phyloP scores from a whole-genome alignment of 108 stramenopile genomes.

The Fragilaria crotonensis region DNA sequence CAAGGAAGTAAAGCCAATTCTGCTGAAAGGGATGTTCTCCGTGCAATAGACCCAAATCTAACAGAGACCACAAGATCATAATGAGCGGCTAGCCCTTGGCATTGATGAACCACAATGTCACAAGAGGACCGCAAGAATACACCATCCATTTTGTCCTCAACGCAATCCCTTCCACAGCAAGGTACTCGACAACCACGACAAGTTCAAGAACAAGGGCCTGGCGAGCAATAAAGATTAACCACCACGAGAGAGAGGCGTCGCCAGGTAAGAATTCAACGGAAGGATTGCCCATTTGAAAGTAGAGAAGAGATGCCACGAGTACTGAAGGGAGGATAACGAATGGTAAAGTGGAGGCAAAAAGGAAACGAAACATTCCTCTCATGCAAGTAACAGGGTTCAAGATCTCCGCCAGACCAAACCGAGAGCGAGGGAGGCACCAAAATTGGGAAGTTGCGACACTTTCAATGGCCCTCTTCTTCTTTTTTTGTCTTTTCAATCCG shows the following conservation, averaged over 20 bases:
- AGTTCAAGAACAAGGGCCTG: slow-evolving; percentile 49
- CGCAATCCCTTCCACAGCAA: slow-evolving; percentile 38
- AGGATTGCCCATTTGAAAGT: slow-evolving; percentile 61
- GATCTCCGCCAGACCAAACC: background rate
- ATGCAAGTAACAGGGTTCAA: background rate
- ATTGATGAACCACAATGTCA: slow-evolving; percentile 59
- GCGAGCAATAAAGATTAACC: slow-evolving; percentile 56
- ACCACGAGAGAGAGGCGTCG: slow-evolving; percentile 52
- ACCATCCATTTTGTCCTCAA: slow-evolving; percentile 31
- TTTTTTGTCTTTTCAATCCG: background rate
- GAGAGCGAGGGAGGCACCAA: background rate
- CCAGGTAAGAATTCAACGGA: slow-evolving; percentile 45
- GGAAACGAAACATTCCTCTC: background rate
- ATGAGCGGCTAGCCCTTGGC: slow-evolving; percentile 77
- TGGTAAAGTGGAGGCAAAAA: slow-evolving; percentile 5
- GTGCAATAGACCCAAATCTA: slow-evolving; percentile 52
- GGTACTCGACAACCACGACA: slow-evolving; percentile 37
- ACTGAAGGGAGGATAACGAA: slow-evolving; percentile 16
- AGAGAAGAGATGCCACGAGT: slow-evolving; percentile 25
- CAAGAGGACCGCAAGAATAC: slow-evolving; percentile 52
- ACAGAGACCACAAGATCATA: slow-evolving; percentile 43
- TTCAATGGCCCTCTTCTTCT: background rate
- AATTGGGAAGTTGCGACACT: too few relatives aligned
- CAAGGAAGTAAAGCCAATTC: slow-evolving; percentile 63
- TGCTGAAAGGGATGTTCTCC: slow-evolving; percentile 25